phyloP scores from a whole-genome alignment of 2,329 filamentous ascomycete genomes.

The Herpotrichia juniperi region DNA sequence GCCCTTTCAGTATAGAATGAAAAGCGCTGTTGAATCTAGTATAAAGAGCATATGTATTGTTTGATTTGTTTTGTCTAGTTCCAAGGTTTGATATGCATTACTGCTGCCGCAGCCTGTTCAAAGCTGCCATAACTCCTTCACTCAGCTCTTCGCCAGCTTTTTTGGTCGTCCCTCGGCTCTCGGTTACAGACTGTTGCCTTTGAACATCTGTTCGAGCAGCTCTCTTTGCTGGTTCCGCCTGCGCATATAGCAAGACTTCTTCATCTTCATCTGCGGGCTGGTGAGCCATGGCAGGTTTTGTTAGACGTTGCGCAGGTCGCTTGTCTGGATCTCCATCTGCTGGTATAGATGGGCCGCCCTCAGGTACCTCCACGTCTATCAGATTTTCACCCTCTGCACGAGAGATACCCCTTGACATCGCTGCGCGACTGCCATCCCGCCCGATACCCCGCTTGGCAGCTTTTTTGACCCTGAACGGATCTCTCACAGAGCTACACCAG shows the following conservation, averaged over 20 bases:
- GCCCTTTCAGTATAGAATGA: too few relatives aligned
- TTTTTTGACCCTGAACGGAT: conserved; percentile 80
- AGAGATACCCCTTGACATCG: conserved; percentile 32
- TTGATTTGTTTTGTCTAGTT: too few relatives aligned
- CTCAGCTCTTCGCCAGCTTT: conserved; percentile 52
- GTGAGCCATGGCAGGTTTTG: conserved; percentile 32
- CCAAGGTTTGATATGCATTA: too few relatives aligned
- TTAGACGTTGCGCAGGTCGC: conserved; percentile 39
- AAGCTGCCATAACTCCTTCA: conserved; percentile 64
- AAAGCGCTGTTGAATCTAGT: too few relatives aligned
- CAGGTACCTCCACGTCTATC: conserved; percentile 25
- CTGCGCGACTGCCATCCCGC: conserved; percentile 36
- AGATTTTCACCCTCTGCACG: conserved; percentile 29
- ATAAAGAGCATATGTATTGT: too few relatives aligned
- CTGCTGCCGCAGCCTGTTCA: conserved; percentile 59
- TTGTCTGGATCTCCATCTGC: conserved; percentile 42
- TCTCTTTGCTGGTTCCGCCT: conserved; percentile 25
- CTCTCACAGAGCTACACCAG: conserved; percentile 81
- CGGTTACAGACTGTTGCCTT: conserved; percentile 14
- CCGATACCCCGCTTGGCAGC: conserved; percentile 63
- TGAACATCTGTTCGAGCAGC: conserved; percentile 14
- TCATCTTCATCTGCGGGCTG: conserved; percentile 52
- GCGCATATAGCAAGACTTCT: conserved; percentile 53
- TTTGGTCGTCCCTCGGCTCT: neutral
- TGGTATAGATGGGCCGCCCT: conserved; percentile 21